Base-by-base conservation (phyloP, 2,329 filamentous ascomycete genomes). In the Thermomyces lanuginosus region DNA sequence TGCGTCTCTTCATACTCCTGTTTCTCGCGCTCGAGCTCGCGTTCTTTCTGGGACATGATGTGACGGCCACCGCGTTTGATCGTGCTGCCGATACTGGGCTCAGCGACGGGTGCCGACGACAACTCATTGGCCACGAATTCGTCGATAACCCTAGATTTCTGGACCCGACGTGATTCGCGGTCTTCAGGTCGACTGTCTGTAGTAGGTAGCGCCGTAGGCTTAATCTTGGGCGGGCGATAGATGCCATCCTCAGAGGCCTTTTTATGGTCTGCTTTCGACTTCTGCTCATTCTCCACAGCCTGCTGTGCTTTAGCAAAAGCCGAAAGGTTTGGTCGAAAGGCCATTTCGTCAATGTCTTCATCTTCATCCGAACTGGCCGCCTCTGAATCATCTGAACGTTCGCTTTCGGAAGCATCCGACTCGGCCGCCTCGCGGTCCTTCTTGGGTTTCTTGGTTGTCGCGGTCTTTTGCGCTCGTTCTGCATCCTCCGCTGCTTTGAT, bases 61-160 rank as follows among this genome's bases (percentile, higher is more conserved):
- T 72, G 72, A 36, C 86, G 71, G 17, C 89, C 89, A 26, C 78
- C 75, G 25, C 72, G 64, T 4, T 76, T 63, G 40, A 93, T 91
- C 10, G 80, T 92, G 30, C 79, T 89, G 33, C 89, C 91, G 42
- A 98, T 91, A 40, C 78, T 91, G 29, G 86, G 83, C 49, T 91
- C 70, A 1, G 83, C 80, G 31, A 81, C 55, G 1, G 89, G 89
- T 2, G 81, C 81, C 4, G 66, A 56, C 0, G 82, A 84, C 32
- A 95, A 64, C 52, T 98, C 89, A 10, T 78, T 73, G 26, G 68
- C 72, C 36, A 98, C 72, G 44, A 91, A 98, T 45, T 95, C 86
- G 46, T 95, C 84, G 46, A 98, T 72, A 1, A 83, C 82, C 24
- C 74, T 72, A 0, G 84, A 92, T 46, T 79, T 80, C 34, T 69